Evolutionary conservation across 108 stramenopile species (phyloP), one percentile per base, ranked within the genome.

Genomic region (Skeletonema potamos): DNA sequence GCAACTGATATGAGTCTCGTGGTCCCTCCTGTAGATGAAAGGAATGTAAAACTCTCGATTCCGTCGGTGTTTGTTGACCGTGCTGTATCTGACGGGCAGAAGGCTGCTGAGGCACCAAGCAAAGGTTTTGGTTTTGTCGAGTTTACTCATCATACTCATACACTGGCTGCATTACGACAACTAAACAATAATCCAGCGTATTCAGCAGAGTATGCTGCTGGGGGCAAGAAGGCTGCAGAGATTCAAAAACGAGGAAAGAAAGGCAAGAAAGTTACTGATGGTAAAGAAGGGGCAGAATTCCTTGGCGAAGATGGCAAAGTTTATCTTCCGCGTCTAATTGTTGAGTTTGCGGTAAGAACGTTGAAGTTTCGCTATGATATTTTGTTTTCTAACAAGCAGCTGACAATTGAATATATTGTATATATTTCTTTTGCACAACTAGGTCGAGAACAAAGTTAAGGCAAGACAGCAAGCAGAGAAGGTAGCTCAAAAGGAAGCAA

Each of bases 101-200:
- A 82, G 66, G 72, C 76, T 28, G 68, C 77, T 39, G 74, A 78
- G 39, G 86, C 83, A 29, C 83, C 85, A 3, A 95, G 94, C 56
- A 89, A 94, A 62, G 99, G 99, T 18, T 99, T 96, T 81, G 99
- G 87, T n/a, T 99, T 99, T 85, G 96, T 93, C 27, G 97, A 99
- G 76, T 99, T 99, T 70, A 81, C 85, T 7, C 86, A 97, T 72
- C 99, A 99, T 85, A 85, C 84, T 12, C 95, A 96, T 85, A 98
- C 99, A 6, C 77, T 99, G 60, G 97, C 97, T 2, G 96, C 94
- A 44, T 81, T 99, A 46, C 89, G 99, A 10, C 87, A 92, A 58
- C 70, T 99, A 64, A 99, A 99, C 82, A 97, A 99, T 84, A 99
- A 99, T 78, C 88, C 97, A 0, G 65, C 71, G 1, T 98, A 92